phyloP scores from a whole-genome alignment of 2,329 filamentous ascomycete species.

The Hymenoscyphus fructigenus region DNA sequence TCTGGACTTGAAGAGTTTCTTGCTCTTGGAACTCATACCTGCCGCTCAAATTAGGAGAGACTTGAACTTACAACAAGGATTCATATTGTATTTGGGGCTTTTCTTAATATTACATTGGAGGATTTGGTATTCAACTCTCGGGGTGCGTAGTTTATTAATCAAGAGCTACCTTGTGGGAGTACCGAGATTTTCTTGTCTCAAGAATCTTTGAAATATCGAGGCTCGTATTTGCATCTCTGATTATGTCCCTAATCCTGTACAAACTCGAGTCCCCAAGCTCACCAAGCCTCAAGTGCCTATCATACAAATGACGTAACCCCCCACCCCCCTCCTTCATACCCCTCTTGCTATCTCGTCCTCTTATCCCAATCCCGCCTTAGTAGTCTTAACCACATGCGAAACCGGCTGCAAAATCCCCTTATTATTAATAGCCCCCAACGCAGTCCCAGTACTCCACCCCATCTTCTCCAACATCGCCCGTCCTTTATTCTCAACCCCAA shows the following conservation, averaged over 20 bases:
- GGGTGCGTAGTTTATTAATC: too few relatives aligned
- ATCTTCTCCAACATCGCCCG: conserved; percentile 91
- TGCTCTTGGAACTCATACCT: too few relatives aligned
- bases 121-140: too few relatives aligned
- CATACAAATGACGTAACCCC: neutral
- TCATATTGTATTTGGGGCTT: too few relatives aligned
- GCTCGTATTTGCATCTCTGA: too few relatives aligned
- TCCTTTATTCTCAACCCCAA: conserved; percentile 80
- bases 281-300: neutral
- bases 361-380: conserved; percentile 75
- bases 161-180: too few relatives aligned
- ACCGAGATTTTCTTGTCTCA: too few relatives aligned
- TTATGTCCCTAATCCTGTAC: neutral
- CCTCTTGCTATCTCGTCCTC: neutral
- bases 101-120: too few relatives aligned
- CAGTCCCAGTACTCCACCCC: conserved; percentile 89
- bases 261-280: neutral
- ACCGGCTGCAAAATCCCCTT: conserved; percentile 88
- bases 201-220: too few relatives aligned
- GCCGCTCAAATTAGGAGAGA: too few relatives aligned
- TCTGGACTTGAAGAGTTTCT: too few relatives aligned
- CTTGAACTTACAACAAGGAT: too few relatives aligned
- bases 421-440: conserved; percentile 77
- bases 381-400: conserved; percentile 80
- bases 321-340: neutral